Base-by-base conservation (phyloP, 306 rosid species). In the Trichosanthes cucumerina region DNA sequence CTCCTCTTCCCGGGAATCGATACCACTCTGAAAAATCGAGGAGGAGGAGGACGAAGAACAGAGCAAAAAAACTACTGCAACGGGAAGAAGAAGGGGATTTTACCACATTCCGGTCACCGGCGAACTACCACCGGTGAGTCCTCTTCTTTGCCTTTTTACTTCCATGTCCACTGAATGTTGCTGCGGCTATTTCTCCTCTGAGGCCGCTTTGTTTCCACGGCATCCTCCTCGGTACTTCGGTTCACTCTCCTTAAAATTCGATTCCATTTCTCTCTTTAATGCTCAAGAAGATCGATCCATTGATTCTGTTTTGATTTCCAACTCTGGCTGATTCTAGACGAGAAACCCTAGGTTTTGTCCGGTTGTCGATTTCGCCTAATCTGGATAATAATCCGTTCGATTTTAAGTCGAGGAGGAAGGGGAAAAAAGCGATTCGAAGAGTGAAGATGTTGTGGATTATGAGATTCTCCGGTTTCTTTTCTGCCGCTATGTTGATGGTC, bases 401-500 rank as follows among this genome's bases (percentile, higher is more conserved):
- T 78, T 84, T 84, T 52, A 50, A 76, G 76, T 82, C 73, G 12
- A 80, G 76, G 82, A 78, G 72, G 75, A 87, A 12, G 84, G 68
- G 75, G 80, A 80, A 66, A 66, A 77, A 68, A 63, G 52, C 83
- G 52, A 24, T 46, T 63, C 31, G 38, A 53, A 53, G 78, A 44
- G 58, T 74, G 12, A 83, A 66, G 75, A 91, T 91, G 96, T 62
- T 84, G 63, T 86, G 88, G 93, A 74, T 88, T 43, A 81, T 86
- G 85, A 81, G 79, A 80, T 83, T 91, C 11, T 88, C 96, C 0
- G 88, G 89, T 16, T 76, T 91, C 70, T 79, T 89, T 79, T 86
- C 92, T 28, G 89, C 90, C 19, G 93, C 90, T 81, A 88, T 89
- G 93, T 66, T 86, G 24, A 50, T 85, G 82, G 81, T 91, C 26